Evolutionary conservation across 2,329 filamentous ascomycete species (phyloP).

Genomic region (Monosporascus sp.): DNA sequence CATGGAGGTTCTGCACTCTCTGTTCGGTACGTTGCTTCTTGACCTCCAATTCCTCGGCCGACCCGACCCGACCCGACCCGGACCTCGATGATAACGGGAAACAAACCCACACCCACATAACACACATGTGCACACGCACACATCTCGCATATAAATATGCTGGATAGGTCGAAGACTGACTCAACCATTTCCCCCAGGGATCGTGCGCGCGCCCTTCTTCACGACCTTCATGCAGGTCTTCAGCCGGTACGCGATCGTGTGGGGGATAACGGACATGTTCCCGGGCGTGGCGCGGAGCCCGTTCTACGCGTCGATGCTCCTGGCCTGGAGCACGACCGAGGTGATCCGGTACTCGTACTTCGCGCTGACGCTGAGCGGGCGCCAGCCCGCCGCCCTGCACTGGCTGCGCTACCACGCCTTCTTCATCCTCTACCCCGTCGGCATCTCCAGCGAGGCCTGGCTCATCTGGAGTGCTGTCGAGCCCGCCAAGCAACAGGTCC

Average conservation of each 20-base stretch:
- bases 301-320: slow-evolving; percentile 70
- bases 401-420: slow-evolving; percentile 93
- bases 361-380: slow-evolving; percentile 62
- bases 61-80: too few species aligned
- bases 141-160: too few species aligned
- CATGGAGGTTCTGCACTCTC: slow-evolving; percentile 78
- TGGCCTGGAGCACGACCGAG: slow-evolving; percentile 87
- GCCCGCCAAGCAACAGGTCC: slow-evolving; percentile 45
- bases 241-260: slow-evolving; percentile 82
- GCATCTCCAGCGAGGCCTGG: slow-evolving; percentile 81
- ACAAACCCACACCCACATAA: background rate
- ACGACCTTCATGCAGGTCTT: slow-evolving; percentile 90
- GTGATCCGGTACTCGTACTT: slow-evolving; percentile 93
- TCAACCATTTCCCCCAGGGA: slow-evolving; percentile 41
- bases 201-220: slow-evolving; percentile 78
- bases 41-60: too few species aligned
- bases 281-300: slow-evolving; percentile 51
- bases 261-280: slow-evolving; percentile 74
- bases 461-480: slow-evolving; percentile 68
- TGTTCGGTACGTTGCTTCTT: slow-evolving; percentile 53
- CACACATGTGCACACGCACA: too few species aligned
- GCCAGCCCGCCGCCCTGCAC: slow-evolving; percentile 54
- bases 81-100: background rate
- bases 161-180: too few species aligned
- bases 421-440: slow-evolving; percentile 85